phyloP scores from a whole-genome alignment of 2,329 filamentous ascomycete species.

The Penicillium sp. region DNA sequence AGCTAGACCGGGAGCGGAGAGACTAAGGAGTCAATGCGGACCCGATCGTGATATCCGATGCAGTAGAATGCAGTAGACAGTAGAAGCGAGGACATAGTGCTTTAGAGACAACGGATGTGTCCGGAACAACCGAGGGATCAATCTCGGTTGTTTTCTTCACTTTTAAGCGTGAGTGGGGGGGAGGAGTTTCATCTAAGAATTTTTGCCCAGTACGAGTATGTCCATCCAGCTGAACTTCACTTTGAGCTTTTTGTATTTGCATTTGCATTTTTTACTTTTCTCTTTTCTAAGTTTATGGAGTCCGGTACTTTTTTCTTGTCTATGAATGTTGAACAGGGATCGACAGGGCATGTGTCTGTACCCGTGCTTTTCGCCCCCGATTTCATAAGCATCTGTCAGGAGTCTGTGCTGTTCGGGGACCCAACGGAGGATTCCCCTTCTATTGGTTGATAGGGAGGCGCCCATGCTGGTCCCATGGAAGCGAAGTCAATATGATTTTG shows the following conservation, averaged over 20 bases:
- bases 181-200: neutral
- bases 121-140: neutral
- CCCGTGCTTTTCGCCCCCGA: neutral
- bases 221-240: neutral
- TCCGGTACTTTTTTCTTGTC: neutral
- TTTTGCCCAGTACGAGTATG: neutral
- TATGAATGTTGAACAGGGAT: slow-evolving; percentile 6
- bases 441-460: slow-evolving; percentile 7
- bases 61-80: neutral
- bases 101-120: neutral
- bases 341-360: slow-evolving; percentile 13
- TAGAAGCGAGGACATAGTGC: slow-evolving; percentile 4
- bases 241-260: neutral
- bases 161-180: neutral
- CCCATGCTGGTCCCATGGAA: neutral
- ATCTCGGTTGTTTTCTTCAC: neutral
- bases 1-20: slow-evolving; percentile 2
- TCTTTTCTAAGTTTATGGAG: neutral
- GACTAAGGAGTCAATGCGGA: neutral
- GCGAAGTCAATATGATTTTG: slow-evolving; percentile 1
- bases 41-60: slow-evolving; percentile 6
- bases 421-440: neutral
- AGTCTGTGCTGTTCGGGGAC: slow-evolving; percentile 6
- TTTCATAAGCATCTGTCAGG: slow-evolving; percentile 9
- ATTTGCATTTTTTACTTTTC: neutral